Percentiles rank a stretch among this genome's conserved stretches.
These are phyloP conservation scores for Rhizopogon roseolus DNA, from an alignment of 768 basidiomycete genomes.

Conservation along the genomic window DNA sequence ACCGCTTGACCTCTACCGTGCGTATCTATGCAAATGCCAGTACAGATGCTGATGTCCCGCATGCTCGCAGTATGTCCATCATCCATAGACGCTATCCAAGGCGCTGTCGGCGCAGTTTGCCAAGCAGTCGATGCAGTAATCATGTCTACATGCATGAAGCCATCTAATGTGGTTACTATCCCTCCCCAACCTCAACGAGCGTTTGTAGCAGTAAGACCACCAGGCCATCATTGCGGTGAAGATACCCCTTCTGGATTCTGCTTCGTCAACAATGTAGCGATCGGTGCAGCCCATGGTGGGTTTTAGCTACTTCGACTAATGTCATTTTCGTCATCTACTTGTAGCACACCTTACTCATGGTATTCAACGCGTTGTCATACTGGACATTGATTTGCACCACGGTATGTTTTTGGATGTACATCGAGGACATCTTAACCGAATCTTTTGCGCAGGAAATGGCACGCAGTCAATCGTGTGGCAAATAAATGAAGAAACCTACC, in stretches of 20 bases:
- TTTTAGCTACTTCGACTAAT: background rate
- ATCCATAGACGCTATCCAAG: constrained; percentile 74
- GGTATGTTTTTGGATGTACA: constrained; percentile 6
- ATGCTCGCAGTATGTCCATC: constrained; percentile 61
- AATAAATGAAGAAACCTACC: constrained; percentile 84
- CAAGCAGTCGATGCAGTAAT: constrained; percentile 80
- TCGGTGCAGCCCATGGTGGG: constrained; percentile 87
- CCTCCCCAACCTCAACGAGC: constrained; percentile 39
- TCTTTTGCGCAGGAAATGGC: constrained; percentile 65
- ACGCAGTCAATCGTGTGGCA: constrained; percentile 91
- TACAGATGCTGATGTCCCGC: background rate
- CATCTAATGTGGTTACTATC: constrained; percentile 4
- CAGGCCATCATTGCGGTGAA: constrained; percentile 94
- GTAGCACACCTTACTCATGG: constrained; percentile 78
- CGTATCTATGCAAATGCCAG: constrained; percentile 18
- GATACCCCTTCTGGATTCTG: constrained; percentile 90
- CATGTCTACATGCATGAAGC: constrained; percentile 11
- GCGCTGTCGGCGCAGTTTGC: constrained; percentile 78
- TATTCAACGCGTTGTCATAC: constrained; percentile 73
- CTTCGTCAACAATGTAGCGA: constrained; percentile 90
- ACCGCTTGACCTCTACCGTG: constrained; percentile 83
- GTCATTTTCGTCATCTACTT: background rate
- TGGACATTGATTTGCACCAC: constrained; percentile 66
- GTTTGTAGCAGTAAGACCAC: constrained; percentile 85
- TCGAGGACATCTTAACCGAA: background rate